Evolutionary conservation across 306 rosid genomes (phyloP), one percentile per base, ranked within the genome.

Genomic region (Cucurbita argyrosperma): DNA sequence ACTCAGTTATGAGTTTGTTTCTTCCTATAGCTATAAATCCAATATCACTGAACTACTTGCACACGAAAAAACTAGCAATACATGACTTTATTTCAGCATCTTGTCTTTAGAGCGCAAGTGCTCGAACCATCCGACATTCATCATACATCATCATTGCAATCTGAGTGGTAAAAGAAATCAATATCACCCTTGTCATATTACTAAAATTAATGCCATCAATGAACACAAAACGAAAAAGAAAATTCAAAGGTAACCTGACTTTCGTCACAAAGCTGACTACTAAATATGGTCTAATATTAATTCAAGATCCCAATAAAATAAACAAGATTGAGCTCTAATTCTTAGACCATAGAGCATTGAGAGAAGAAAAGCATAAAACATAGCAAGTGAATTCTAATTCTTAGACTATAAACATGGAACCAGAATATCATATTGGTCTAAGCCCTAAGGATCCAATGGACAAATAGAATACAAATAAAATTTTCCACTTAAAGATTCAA

Each of bases 61-160:
- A 78, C 72, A 43, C 3, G 71, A 50, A 69, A 69, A 64, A 59
- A 83, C 7, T 65, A 70, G 37, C 63, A 72, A 60, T 60, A 83
- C 74, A 42, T 75, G 81, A 79, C 77, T 56, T 62, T 76, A 79
- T 83, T 79, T 50, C 60, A 78, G 90, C 82, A 87, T 89, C 97
- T 93, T 85, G 79, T 72, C 80, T 77, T 68, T 68, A 47, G 57
- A 68, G 74, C 57, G 74, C 74, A 83, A 85, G 87, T 72, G 86
- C 97, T 74, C 43, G 88, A 89, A 81, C 88, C 89, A 83, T 84
- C 85, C 74, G 86, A 85, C 79, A 87, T 82, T 86, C 98, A 93
- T 90, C 96, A 89, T 85, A 89, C 96, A 92, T 92, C 96, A 89
- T 89, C 96, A 84, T 88, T 89, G 96, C 92, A 88, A 87, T 84